A percentile compares a stretch with the other conserved stretches of the same genome.
Conservation (phyloP, 23 red algal genomes). For the Chondrus crispus region DNA sequence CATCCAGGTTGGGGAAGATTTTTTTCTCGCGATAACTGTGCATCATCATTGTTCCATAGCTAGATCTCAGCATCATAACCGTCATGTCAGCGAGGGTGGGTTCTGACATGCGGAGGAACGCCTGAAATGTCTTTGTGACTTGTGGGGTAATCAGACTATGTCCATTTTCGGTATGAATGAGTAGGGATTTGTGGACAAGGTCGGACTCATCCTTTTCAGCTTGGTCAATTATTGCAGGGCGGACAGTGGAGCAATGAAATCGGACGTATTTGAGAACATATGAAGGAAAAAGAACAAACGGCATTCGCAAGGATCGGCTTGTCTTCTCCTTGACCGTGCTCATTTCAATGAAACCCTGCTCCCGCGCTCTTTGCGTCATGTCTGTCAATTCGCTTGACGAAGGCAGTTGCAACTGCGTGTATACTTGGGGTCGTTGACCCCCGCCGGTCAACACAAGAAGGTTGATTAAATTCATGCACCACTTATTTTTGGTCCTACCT, state of each 20-base stretch:
- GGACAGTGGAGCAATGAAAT: neutral
- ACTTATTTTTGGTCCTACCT: too few species aligned
- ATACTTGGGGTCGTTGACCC: slow-evolving; percentile 11
- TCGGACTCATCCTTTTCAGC: neutral
- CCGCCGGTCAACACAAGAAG: slow-evolving; percentile 6
- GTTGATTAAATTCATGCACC: neutral
- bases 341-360: neutral
- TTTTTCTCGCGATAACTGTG: neutral
- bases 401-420: neutral
- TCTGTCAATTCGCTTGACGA: neutral
- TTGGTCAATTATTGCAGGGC: neutral
- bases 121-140: neutral
- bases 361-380: too few species aligned
- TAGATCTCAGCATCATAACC: slow-evolving; percentile 5
- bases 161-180: neutral
- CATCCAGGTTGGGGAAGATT: neutral
- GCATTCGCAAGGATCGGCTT: neutral
- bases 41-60: slow-evolving; percentile 8
- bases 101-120: neutral
- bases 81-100: neutral
- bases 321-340: slow-evolving; percentile 7
- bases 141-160: neutral
- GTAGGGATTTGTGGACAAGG: neutral
- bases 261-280: neutral
- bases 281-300: neutral